Base-by-base conservation (phyloP, 352 stramenopile species). In the Globisporangium cylindrosporum region DNA sequence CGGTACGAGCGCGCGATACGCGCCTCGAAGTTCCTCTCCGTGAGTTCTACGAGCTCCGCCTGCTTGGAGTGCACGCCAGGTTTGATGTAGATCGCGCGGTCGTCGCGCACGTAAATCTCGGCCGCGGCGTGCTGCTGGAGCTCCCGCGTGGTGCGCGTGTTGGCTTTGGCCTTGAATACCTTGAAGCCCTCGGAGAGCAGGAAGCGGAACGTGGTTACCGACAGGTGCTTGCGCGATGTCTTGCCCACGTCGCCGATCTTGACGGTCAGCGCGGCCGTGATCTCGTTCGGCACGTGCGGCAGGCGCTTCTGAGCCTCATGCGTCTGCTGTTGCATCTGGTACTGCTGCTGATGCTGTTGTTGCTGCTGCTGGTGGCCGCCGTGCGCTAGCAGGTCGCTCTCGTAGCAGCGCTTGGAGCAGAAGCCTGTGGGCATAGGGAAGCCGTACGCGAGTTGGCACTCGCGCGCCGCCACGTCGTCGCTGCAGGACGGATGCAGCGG, bases 31-130 rank as follows among this genome's bases (percentile, higher is more conserved):
- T 92, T 94, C 34, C 57, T 68, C 24, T 79, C 66, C 10, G 73
- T 80, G 66, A 94, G 78, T 59, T 88, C 72, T 59, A 94, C 86
- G 57, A 94, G 78, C 65, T 94, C 86, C 18, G 84, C 77, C 68
- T 94, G 86, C 66, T 92, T 94, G 27, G 86, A 92, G 72, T 92
- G 84, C 53, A 84, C 80, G 4, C 82, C 81, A 6, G 86, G 86
- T 3, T 78, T 78, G 69, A 94, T 92, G 77, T 94, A 94, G n/a
- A 94, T 76, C 18, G 82, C 81, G 24, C 46, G 38, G 63, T 94
- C 84, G 43, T 87, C 80, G 34, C 84, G 80, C 59, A 92, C 74
- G 57, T 89, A 76, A 18, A 56, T 64, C 34, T 90, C 80, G 22
- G 72, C 72, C 4, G 62, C 66, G 63, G 76, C 73, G 32, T 56